These are phyloP conservation scores for Backusella australiensis DNA, from an alignment of 192 early-diverging fungal species.

Conservation along the genomic window DNA sequence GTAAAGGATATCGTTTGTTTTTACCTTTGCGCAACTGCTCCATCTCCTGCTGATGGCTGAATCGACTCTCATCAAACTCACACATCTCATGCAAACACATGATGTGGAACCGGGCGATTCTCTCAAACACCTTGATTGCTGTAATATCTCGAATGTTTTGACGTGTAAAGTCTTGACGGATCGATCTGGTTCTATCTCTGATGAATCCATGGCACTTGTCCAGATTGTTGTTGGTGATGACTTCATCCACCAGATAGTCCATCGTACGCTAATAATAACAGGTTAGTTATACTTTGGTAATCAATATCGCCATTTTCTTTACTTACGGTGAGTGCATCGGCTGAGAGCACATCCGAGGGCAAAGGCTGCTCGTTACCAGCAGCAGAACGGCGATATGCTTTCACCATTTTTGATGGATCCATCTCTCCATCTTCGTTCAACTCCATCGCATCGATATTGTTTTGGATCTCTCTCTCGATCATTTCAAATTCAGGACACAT, in stretches of 20 bases:
- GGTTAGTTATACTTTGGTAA: background rate
- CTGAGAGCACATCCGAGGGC: slow-evolving; percentile 88
- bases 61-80: slow-evolving; percentile 51
- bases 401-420: slow-evolving; percentile 73
- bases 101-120: slow-evolving; percentile 88
- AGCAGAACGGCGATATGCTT: slow-evolving; percentile 82
- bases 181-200: slow-evolving; percentile 81
- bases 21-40: slow-evolving; percentile 89
- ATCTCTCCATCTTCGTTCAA: slow-evolving; percentile 36
- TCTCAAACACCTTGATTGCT: slow-evolving; percentile 72
- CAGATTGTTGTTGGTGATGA: slow-evolving; percentile 59
- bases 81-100: slow-evolving; percentile 72
- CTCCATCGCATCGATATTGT: slow-evolving; percentile 72
- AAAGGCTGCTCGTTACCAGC: slow-evolving; percentile 85
- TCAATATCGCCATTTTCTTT: too few relatives aligned
- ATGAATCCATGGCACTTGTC: slow-evolving; percentile 78
- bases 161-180: slow-evolving; percentile 84
- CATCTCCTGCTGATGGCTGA: slow-evolving; percentile 79
- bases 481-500: slow-evolving; percentile 93
- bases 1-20: background rate
- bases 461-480: slow-evolving; percentile 78
- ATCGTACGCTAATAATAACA: slow-evolving; percentile 44
- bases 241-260: slow-evolving; percentile 61
- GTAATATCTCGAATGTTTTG: slow-evolving; percentile 74
- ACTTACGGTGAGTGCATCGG: slow-evolving; percentile 63